Evolutionary conservation across 2,329 filamentous ascomycete genomes (phyloP).

Genomic region (Calonectria henricotiae): DNA sequence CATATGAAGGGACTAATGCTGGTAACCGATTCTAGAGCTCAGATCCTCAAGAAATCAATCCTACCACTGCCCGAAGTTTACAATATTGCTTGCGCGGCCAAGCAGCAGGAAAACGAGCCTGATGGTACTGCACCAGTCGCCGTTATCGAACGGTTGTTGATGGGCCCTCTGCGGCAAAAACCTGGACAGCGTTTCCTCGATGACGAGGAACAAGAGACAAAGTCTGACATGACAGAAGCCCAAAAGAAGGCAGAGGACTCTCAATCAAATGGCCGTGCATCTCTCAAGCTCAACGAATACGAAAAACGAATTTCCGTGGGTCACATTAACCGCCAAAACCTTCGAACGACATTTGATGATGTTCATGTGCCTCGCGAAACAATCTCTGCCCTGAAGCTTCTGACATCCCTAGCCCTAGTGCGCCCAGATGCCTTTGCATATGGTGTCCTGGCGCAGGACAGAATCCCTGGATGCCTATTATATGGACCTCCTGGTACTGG

Average conservation of each 20-base stretch:
- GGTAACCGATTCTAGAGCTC: conserved; percentile 50
- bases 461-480: conserved; percentile 89
- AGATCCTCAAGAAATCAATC: conserved; percentile 57
- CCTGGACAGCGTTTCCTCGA: conserved; percentile 55
- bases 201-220: conserved; percentile 51
- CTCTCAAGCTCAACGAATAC: conserved; percentile 76
- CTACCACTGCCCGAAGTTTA: conserved; percentile 61
- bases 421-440: conserved; percentile 97
- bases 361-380: conserved; percentile 88
- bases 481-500: conserved; percentile 91
- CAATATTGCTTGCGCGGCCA: conserved; percentile 58
- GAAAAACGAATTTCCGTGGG: conserved; percentile 88
- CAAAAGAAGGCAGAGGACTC: conserved; percentile 55
- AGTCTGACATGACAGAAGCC: conserved; percentile 47
- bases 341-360: conserved; percentile 89
- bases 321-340: conserved; percentile 85
- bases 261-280: conserved; percentile 48
- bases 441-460: conserved; percentile 91
- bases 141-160: conserved; percentile 54
- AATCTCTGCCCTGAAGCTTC: conserved; percentile 87
- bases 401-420: conserved; percentile 89
- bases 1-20: conserved; percentile 51
- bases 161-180: conserved; percentile 56
- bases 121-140: conserved; percentile 47
- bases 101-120: conserved; percentile 46